Evolutionary conservation across 106 monocot genomes (phyloP).

Genomic region (Chionographis japonica): DNA sequence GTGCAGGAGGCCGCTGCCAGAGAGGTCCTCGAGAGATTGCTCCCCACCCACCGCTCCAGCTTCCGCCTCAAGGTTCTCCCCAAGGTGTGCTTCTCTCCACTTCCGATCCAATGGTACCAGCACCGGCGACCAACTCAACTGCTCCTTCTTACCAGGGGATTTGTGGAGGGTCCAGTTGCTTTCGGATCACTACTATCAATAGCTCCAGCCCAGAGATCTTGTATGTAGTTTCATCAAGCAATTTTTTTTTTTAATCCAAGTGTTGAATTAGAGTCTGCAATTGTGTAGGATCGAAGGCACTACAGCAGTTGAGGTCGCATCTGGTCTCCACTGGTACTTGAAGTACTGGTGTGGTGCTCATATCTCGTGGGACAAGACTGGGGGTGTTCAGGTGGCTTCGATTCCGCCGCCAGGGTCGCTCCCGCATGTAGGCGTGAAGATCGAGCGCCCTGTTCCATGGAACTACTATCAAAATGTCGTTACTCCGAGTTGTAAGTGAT

Average conservation of each 20-base stretch:
- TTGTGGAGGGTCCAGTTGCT: slow-evolving; percentile 61
- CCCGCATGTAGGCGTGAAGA: slow-evolving; percentile 56
- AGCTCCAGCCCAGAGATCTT: slow-evolving; percentile 47
- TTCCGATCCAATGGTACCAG: background rate
- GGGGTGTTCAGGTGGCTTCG: slow-evolving; percentile 72
- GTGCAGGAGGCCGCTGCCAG: slow-evolving; percentile 58
- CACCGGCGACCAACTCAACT: background rate
- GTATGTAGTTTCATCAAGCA: slow-evolving; percentile 29
- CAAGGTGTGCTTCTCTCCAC: slow-evolving; percentile 28
- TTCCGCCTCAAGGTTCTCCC: slow-evolving; percentile 63
- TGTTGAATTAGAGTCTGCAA: background rate
- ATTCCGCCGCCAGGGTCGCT: slow-evolving; percentile 64
- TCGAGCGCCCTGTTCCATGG: slow-evolving; percentile 88
- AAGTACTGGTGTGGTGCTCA: slow-evolving; percentile 94
- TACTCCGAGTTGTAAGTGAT: slow-evolving; percentile 89
- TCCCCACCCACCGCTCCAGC: slow-evolving; percentile 56
- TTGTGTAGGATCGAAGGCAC: slow-evolving; percentile 74
- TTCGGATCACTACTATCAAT: slow-evolving; percentile 51
- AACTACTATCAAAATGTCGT: slow-evolving; percentile 99
- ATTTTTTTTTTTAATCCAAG: too few species aligned
- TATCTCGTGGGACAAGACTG: slow-evolving; percentile 97
- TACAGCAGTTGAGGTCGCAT: slow-evolving; percentile 71
- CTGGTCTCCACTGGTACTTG: slow-evolving; percentile 91
- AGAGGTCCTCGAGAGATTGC: slow-evolving; percentile 56
- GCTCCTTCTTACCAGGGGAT: slow-evolving; percentile 37